Evolutionary conservation across 331 rosid genomes (phyloP).

Genomic region (Phaseolus coccineus): DNA sequence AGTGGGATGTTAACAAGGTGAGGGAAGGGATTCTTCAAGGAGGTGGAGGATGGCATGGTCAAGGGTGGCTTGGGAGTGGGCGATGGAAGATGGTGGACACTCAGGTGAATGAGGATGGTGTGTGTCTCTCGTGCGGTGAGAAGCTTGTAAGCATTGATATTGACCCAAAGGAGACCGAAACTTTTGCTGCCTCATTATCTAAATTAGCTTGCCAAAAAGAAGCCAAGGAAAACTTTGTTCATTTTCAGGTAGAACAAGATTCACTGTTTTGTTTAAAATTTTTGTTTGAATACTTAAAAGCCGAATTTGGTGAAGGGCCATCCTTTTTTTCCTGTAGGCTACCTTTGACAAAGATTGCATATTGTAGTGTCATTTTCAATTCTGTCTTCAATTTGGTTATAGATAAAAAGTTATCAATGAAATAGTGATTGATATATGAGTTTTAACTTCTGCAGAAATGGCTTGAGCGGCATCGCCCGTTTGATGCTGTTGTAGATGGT

Average conservation of each 20-base stretch:
- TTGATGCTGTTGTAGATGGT: constrained; percentile 91
- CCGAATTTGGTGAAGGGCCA: constrained; percentile 36
- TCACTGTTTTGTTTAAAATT: constrained; percentile 31
- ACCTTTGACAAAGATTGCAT: constrained; percentile 17
- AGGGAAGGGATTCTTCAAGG: constrained; percentile 63
- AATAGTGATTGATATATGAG: constrained; percentile 58
- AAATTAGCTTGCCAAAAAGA: constrained; percentile 76
- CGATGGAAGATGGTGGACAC: constrained; percentile 76
- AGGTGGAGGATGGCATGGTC: constrained; percentile 99
- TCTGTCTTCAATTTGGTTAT: constrained; percentile 41
- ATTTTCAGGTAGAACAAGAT: constrained; percentile 68
- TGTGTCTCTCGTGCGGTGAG: constrained; percentile 65
- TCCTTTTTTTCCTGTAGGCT: constrained; percentile 28
- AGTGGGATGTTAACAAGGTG: constrained; percentile 69
- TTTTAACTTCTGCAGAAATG: constrained; percentile 74
- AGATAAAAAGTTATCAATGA: constrained; percentile 39
- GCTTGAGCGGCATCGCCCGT: constrained; percentile 84
- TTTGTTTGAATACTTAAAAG: constrained; percentile 14
- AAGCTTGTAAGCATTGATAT: constrained; percentile 91
- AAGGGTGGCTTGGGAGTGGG: constrained; percentile 96
- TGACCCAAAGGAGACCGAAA: constrained; percentile 82
- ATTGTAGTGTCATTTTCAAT: constrained; percentile 24
- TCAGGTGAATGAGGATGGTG: constrained; percentile 65
- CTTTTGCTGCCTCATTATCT: constrained; percentile 73
- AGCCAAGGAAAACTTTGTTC: constrained; percentile 57